phyloP scores from a whole-genome alignment of 441 rosid genomes.

The Eugenia klotzschiana region DNA sequence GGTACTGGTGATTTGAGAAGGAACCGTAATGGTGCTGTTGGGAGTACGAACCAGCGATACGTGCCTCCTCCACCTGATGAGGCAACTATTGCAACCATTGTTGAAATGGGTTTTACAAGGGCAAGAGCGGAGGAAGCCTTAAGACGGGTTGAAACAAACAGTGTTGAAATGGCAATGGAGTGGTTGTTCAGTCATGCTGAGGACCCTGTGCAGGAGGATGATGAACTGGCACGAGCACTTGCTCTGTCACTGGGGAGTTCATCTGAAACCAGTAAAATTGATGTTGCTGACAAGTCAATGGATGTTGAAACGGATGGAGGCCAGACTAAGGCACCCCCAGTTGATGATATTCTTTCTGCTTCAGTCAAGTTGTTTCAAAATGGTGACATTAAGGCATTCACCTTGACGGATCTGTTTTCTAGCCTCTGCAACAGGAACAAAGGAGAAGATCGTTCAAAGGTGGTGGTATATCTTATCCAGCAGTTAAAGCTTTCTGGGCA shows the following conservation, averaged over 20 bases:
- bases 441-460: constrained; percentile 65
- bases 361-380: constrained; percentile 67
- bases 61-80: constrained; percentile 87
- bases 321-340: constrained; percentile 41
- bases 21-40: constrained; percentile 47
- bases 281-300: constrained; percentile 50
- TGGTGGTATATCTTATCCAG: constrained; percentile 65
- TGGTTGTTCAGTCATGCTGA: constrained; percentile 84
- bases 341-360: constrained; percentile 78
- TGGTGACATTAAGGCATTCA: constrained; percentile 64
- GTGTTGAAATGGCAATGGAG: constrained; percentile 98
- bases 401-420: constrained; percentile 78
- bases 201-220: constrained; percentile 95
- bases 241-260: constrained; percentile 90
- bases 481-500: constrained; percentile 69
- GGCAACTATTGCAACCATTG: constrained; percentile 72
- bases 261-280: constrained; percentile 70
- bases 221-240: constrained; percentile 94
- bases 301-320: constrained; percentile 49
- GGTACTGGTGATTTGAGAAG: constrained; percentile 86
- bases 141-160: constrained; percentile 85
- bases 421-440: constrained; percentile 80
- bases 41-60: constrained; percentile 61
- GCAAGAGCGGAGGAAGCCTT: constrained; percentile 93
- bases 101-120: constrained; percentile 97